Percentiles rank a stretch among this genome's conserved stretches.
Evolutionary conservation across 306 rosid genomes (phyloP).

Genomic region (Pyrus bretschneideri): DNA sequence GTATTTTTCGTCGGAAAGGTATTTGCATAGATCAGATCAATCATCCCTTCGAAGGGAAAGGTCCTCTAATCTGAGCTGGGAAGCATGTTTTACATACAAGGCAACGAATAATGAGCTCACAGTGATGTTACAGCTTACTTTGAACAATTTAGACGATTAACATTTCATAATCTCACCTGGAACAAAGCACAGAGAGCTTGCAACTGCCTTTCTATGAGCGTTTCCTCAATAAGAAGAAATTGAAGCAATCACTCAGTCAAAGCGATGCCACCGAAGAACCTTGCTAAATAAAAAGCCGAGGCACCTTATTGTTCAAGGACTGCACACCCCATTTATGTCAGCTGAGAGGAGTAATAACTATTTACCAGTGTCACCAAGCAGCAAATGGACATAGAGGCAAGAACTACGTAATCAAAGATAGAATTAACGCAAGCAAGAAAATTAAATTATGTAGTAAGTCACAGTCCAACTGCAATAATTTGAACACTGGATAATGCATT

Average conservation of each 20-base stretch:
- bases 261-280: not conserved
- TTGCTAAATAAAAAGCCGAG: not conserved
- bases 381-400: not conserved
- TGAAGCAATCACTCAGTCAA: not conserved
- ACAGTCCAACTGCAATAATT: not conserved
- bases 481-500: not conserved
- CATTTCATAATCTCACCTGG: constrained; percentile 1
- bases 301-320: no score
- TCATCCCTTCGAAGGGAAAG: not conserved
- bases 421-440: not conserved
- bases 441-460: not conserved
- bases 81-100: not conserved
- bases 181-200: not conserved
- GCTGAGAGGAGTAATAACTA: not conserved
- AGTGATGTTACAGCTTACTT: not conserved
- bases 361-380: not conserved
- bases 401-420: not conserved
- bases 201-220: not conserved
- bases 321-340: no score
- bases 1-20: no score
- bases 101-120: not conserved
- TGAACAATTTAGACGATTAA: not conserved
- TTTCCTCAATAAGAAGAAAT: not conserved
- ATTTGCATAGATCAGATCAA: not conserved
- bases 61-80: not conserved